A percentile compares a stretch with the other conserved stretches of the same genome.
Conservation (phyloP, 768 basidiomycete genomes). For the Auricularia cornea region DNA sequence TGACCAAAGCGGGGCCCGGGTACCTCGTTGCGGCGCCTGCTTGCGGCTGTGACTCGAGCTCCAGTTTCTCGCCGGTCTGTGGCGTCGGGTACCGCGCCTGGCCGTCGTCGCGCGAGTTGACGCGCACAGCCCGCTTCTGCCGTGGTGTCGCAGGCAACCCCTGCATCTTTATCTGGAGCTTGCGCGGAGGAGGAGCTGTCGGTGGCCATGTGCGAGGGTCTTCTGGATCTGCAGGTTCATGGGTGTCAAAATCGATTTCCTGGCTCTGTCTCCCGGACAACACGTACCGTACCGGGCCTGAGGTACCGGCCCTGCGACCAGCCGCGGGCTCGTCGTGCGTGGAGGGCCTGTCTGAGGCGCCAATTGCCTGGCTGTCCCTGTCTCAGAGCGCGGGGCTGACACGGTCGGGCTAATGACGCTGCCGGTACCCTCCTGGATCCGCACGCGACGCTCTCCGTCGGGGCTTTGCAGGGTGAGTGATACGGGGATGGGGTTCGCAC, state of each 20-base stretch:
- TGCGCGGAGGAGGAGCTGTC: background rate
- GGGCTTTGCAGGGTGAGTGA: too few relatives aligned
- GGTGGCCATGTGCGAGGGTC: background rate
- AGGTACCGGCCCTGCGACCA: too few relatives aligned
- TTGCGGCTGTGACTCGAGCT: background rate
- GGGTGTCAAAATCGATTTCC: background rate
- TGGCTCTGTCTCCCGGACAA: background rate
- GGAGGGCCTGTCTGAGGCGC: too few relatives aligned
- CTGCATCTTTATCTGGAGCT: background rate
- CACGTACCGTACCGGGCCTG: too few relatives aligned
- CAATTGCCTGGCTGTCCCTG: too few relatives aligned
- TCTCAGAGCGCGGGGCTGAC: too few relatives aligned
- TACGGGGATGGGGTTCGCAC: background rate
- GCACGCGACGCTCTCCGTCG: too few relatives aligned
- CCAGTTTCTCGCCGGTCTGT: background rate
- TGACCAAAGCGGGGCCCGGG: background rate
- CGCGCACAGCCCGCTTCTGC: background rate
- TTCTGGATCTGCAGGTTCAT: background rate
- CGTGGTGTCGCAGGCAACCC: background rate
- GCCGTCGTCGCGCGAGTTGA: background rate
- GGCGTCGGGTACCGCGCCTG: background rate
- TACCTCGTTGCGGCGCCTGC: background rate
- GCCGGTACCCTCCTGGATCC: too few relatives aligned
- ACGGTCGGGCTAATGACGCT: too few relatives aligned
- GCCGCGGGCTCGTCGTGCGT: too few relatives aligned